Evolutionary conservation across 192 early-diverging fungal genomes (phyloP), one percentile per base, ranked within the genome.

Genomic region (Dissophora ornata): DNA sequence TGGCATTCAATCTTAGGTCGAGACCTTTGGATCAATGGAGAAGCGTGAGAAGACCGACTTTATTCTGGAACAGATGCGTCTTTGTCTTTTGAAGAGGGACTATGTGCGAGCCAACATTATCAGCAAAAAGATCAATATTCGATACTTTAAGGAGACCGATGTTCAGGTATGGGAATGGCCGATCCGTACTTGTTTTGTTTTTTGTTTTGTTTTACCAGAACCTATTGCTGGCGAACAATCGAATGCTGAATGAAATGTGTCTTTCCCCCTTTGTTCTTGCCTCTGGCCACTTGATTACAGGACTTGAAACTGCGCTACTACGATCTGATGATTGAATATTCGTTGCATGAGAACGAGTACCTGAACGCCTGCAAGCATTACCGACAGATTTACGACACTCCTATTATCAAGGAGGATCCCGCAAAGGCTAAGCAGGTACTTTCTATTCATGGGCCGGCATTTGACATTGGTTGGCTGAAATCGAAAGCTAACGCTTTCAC

Each of bases 21-120:
- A 99, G 83, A 99, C 98, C 6, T 98, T 95, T 81, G 98, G 98
- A 26, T 97, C 95, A 19, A 98, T 99, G 97, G 96, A 98, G 60
- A 92, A 92, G 75, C 91, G 96, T 48, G 98, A 99, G 81, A 99
- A 99, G 86, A 97, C 96, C 1, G 96, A 98, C 66, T 99, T 99
- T 80, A 97, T 99, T 71, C 80, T 99, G 34, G 97, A 98, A 81
- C 98, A 99, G 81, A 97, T 99, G 93, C 90, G 98, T 33, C 85
- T 99, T 33, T 92, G 92, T 63, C 79, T 99, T 42, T 91, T 93
- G 33, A 98, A 97, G 86, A 87, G 88, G 44, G 98, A 99, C 82
- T 98, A 93, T 71, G 84, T 91, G 4, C 83, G 96, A 30, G 91
- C 92, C 67, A 94, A 96, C 54, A 96, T 99, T 49, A 96, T 98